Conservation (phyloP, 441 rosid species). For the Euphorbia schlechtendalii region DNA sequence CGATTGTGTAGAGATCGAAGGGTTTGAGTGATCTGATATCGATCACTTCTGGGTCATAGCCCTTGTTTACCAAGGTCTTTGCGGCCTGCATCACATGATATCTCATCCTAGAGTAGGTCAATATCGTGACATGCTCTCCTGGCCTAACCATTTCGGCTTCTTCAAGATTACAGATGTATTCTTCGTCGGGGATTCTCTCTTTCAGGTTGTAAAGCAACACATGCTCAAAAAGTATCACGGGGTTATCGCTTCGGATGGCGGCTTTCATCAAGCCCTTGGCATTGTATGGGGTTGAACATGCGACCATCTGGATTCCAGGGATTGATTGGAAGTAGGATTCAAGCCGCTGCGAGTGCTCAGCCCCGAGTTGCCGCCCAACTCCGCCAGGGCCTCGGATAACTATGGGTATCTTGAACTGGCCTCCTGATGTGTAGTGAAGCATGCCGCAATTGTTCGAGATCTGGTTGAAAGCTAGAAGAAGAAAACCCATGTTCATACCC, state of each 20-base stretch:
- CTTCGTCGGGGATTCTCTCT: constrained; percentile 84
- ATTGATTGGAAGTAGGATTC: constrained; percentile 96
- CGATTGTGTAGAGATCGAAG: constrained; percentile 79
- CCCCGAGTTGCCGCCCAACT: constrained; percentile 93
- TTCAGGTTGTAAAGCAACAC: constrained; percentile 90
- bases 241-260: constrained; percentile 88
- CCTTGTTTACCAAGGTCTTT: constrained; percentile 82
- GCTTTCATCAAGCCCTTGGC: constrained; percentile 99
- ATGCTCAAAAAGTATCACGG: constrained; percentile 85
- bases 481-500: constrained; percentile 99
- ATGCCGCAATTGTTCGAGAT: constrained; percentile 98
- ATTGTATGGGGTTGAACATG: constrained; percentile 94
- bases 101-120: constrained; percentile 86
- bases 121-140: constrained; percentile 76
- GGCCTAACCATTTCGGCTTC: constrained; percentile 98
- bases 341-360: constrained; percentile 95
- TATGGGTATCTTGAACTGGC: constrained; percentile 82
- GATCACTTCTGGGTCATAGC: constrained; percentile 84
- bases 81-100: constrained; percentile 98
- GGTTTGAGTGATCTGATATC: constrained; percentile 89
- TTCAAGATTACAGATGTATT: constrained; percentile 71
- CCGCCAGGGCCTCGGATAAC: constrained; percentile 99
- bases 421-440: constrained; percentile 99
- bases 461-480: constrained; percentile 95
- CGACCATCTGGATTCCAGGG: constrained; percentile 99